Evolutionary conservation across 257 asterid species (phyloP), one percentile per base, ranked within the genome.

Genomic region (Asclepias syriaca): DNA sequence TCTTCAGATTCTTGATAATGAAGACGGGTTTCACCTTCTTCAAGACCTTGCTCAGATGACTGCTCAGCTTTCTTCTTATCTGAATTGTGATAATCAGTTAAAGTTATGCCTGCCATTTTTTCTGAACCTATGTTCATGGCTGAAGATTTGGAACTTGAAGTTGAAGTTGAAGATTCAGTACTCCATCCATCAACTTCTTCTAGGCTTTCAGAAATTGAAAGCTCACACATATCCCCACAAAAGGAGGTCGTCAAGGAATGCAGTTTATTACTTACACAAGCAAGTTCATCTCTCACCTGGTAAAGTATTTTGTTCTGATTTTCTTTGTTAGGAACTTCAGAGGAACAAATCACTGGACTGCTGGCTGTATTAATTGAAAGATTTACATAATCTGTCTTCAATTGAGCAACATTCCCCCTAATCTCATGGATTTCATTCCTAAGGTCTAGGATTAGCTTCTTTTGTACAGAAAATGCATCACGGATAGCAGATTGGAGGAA

Each of bases 261-360:
- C 84, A 85, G 69, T 69, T 78, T 77, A 11, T 74, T 76, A 45
- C 81, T 82, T 77, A 81, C 70, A 76, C 77, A 75, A 32, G 69
- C 72, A 65, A 87, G 85, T 80, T 83, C 85, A 77, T 78, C 75
- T 71, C 76, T 64, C 49, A 81, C 65, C 58, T 75, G 75, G 69
- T 73, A 81, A 74, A 84, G 77, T 65, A 76, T 68, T 57, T 56
- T 70, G 32, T 77, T 72, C 78, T 80, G 78, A 65, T 71, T 77
- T 61, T 72, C 78, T 43, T 77, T 77, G 74, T 49, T 54, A 65
- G 45, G 54, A 70, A 65, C 46, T 56, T 63, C 72, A 50, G 19
- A 7, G 39, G 74, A 66, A 72, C 54, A 64, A 60, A 63, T 32
- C 46, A 54, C 71, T 70, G 79, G 71, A 73, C 66, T 73, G 65